phyloP scores from a whole-genome alignment of 2,329 filamentous ascomycete genomes.

The Bisporella sp. region DNA sequence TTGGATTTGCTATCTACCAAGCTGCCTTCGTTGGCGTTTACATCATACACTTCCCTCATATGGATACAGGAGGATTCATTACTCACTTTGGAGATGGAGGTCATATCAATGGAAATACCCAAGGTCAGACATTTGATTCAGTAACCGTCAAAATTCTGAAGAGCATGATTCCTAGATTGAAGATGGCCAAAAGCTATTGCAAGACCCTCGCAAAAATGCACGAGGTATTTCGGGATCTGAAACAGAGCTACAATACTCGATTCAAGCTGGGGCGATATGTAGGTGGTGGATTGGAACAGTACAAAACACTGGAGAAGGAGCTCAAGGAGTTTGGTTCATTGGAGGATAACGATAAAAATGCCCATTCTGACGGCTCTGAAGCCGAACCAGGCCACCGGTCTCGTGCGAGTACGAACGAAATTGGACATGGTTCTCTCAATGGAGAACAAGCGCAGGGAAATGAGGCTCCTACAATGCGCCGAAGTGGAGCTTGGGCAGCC shows the following conservation, averaged over 20 bases:
- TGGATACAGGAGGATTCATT: conserved; percentile 55
- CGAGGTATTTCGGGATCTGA: conserved; percentile 44
- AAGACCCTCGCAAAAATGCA: conserved; percentile 46
- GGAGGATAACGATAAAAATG: conserved; percentile 13
- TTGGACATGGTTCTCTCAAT: conserved; percentile 12
- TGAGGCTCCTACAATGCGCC: conserved; percentile 16
- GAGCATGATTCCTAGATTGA: conserved; percentile 43
- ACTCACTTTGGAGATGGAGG: conserved; percentile 22
- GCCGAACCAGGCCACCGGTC: conserved; percentile 16
- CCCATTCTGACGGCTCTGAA: conserved; percentile 19
- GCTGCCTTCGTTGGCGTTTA: conserved; percentile 62
- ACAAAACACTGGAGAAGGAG: conserved; percentile 44
- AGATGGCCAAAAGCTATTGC: conserved; percentile 51
- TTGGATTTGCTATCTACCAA: conserved; percentile 60
- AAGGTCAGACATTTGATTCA: conserved; percentile 23
- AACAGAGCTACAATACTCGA: conserved; percentile 38
- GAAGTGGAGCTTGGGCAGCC: conserved; percentile 21
- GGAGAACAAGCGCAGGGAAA: conserved; percentile 25
- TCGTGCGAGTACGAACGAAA: conserved; percentile 23
- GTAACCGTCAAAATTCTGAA: conserved; percentile 43
- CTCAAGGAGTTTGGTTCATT: conserved; percentile 42
- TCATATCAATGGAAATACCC: neutral
- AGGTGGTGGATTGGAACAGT: conserved; percentile 49
- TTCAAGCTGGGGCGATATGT: conserved; percentile 17
- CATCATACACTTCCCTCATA: conserved; percentile 58